Conservation (phyloP, 495 filamentous ascomycete genomes). For the Pyronema domesticum region DNA sequence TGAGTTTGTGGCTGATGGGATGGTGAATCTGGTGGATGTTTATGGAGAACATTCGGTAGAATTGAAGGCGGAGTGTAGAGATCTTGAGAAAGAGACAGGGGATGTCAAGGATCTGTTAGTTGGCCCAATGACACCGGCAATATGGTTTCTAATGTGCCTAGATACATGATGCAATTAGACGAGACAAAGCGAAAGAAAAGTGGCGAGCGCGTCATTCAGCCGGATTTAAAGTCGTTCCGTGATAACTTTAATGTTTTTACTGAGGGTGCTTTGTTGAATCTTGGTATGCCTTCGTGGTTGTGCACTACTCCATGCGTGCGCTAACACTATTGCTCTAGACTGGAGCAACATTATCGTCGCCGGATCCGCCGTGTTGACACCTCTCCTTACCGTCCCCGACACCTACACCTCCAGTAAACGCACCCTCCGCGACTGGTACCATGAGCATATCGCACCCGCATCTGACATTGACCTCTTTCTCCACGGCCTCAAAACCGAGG, state of each 20-base stretch:
- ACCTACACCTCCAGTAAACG: slow-evolving; percentile 46
- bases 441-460: slow-evolving; percentile 59
- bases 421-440: slow-evolving; percentile 52
- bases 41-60: slow-evolving; percentile 39
- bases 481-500: slow-evolving; percentile 52
- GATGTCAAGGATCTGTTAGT: slow-evolving; percentile 36
- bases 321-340: background rate
- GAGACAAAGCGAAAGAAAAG: slow-evolving; percentile 38
- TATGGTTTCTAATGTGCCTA: slow-evolving; percentile 2
- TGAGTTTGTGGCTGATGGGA: slow-evolving; percentile 37
- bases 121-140: background rate
- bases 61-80: slow-evolving; percentile 43
- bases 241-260: slow-evolving; percentile 64
- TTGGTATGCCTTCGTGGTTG: slow-evolving; percentile 13
- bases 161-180: slow-evolving; percentile 51
- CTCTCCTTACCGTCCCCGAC: slow-evolving; percentile 51
- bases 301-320: too few species aligned
- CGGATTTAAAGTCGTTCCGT: slow-evolving; percentile 47
- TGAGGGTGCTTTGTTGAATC: slow-evolving; percentile 36
- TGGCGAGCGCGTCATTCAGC: slow-evolving; percentile 47
- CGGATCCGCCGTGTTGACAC: slow-evolving; percentile 58
- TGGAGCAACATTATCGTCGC: slow-evolving; percentile 31
- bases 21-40: slow-evolving; percentile 52
- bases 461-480: slow-evolving; percentile 76
- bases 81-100: slow-evolving; percentile 38